Base-by-base conservation (phyloP, 495 filamentous ascomycete genomes). In the Lophiostoma macrostomum region DNA sequence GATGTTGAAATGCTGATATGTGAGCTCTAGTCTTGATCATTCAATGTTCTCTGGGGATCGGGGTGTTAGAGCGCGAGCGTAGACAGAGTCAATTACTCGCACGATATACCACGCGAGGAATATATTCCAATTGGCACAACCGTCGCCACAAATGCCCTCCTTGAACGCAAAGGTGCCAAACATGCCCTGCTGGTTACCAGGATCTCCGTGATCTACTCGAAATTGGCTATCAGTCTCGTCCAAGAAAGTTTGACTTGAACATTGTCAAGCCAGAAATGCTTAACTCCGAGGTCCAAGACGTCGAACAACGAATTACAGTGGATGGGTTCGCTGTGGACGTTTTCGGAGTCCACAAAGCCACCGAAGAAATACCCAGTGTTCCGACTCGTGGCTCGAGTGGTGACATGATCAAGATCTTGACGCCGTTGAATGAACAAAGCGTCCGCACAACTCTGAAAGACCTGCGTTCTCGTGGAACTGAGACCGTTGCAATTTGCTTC, bases 181-280 rank as follows among this genome's bases (percentile, higher is more conserved):
- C 35, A 38, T 38, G 35, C 35, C 14, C 35, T 38, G 11, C 35
- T 38, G 11, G 35, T 38, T 5, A 38, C 35, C 35, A 38, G 14
- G 35, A 18, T 18, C 14, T 38, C 14, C 35, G 35, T 7, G 35
- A 38, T 18, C 35, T 38, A 18, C 35, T 38, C 35, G 35, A 38
- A 16, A 38, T 38, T 18, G 35, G 35, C 35, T 38, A 38, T 18
- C 35, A 38, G 35, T 38, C 35, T 38, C 35, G 35, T 18, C 35
- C 35, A 16, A 10, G 35, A 8, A n/a, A n/a, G 35, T 38, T 38
- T 18, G 35, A 38, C 14, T 18, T 38, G 11, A 38, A 38, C 35
- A 38, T 38, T 5, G 35, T 38, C 7, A 38, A 38, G 14, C 14
- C 35, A 8, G 35, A 38, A 18, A 18, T 38, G 14, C 35, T 38